Percentiles rank a stretch among this genome's conserved stretches.
Evolutionary conservation across 2,329 filamentous ascomycete species (phyloP).

Genomic region (Cyphellophora europaea): DNA sequence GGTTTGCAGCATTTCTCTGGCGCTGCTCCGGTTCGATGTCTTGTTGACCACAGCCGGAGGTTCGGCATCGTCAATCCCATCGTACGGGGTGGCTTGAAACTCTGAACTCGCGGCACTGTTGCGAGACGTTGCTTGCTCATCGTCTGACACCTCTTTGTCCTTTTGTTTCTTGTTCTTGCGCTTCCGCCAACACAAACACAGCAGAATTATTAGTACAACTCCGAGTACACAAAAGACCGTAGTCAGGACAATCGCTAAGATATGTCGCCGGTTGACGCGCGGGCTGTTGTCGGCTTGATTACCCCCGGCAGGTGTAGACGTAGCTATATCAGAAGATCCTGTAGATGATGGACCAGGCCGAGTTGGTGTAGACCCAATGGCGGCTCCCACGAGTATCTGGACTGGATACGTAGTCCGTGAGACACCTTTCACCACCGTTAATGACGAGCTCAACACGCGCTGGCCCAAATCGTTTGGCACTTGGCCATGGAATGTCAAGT

Average conservation of each 20-base stretch:
- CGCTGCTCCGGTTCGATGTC: neutral
- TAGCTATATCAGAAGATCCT: no score
- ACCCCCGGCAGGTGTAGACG: neutral
- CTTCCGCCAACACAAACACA: slow-evolving; percentile 5
- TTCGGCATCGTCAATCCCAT: no score
- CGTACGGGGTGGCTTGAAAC: no score
- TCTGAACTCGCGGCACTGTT: no score
- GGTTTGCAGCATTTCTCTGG: neutral
- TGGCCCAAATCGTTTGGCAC: slow-evolving; percentile 1
- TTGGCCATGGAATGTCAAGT: slow-evolving; percentile 2
- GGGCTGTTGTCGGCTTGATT: neutral
- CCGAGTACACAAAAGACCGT: slow-evolving; percentile 5
- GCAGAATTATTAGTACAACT: slow-evolving; percentile 4
- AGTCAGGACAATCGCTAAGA: slow-evolving; percentile 7
- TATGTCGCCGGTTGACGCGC: slow-evolving; percentile 2
- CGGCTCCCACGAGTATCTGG: no score
- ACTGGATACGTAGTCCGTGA: neutral
- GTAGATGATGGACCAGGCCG: no score
- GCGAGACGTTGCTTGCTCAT: no score
- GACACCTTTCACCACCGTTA: neutral
- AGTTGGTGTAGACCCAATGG: no score
- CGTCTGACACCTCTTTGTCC: neutral
- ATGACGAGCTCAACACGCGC: neutral
- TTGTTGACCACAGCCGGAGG: no score
- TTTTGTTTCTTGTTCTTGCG: slow-evolving; percentile 1